phyloP scores from a whole-genome alignment of 1,284 basidiomycete species.

The Anthracocystis setariae region DNA sequence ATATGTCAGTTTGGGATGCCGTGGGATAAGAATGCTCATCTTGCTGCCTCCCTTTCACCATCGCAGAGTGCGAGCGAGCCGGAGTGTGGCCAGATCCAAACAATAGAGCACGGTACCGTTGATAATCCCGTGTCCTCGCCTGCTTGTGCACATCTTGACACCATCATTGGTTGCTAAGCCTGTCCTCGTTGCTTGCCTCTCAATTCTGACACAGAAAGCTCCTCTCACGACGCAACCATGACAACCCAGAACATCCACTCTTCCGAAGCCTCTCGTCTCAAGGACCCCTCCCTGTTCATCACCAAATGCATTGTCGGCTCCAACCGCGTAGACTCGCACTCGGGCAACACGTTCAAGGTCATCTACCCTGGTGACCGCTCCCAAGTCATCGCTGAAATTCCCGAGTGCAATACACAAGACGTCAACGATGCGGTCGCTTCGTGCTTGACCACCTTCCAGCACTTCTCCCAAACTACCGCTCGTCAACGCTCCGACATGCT shows the following conservation, averaged over 20 bases:
- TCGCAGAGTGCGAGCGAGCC: no score
- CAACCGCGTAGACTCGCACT: slow-evolving; percentile 18
- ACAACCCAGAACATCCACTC: slow-evolving; percentile 12
- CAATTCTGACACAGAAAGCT: neutral
- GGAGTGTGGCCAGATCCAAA: no score
- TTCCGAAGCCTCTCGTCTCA: slow-evolving; percentile 24
- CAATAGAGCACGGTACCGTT: no score
- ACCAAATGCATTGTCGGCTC: slow-evolving; percentile 33
- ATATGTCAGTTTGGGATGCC: slow-evolving; percentile 6
- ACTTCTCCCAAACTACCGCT: slow-evolving; percentile 23
- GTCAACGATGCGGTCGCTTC: slow-evolving; percentile 35
- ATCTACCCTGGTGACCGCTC: slow-evolving; percentile 27
- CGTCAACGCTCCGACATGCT: slow-evolving; percentile 33
- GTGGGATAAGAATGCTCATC: no score
- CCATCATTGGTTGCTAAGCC: no score
- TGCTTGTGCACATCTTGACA: no score
- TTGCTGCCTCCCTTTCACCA: no score
- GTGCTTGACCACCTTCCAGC: slow-evolving; percentile 16
- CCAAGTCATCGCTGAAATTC: slow-evolving; percentile 18
- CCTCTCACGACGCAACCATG: slow-evolving; percentile 7
- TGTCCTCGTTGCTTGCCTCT: no score
- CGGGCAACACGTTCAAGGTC: slow-evolving; percentile 31
- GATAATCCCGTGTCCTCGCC: no score
- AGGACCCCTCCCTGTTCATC: slow-evolving; percentile 36
- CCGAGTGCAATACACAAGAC: slow-evolving; percentile 33